These are phyloP conservation scores for Diospyros lotus DNA, from an alignment of 148 eudicot genomes.

Conservation along the genomic window DNA sequence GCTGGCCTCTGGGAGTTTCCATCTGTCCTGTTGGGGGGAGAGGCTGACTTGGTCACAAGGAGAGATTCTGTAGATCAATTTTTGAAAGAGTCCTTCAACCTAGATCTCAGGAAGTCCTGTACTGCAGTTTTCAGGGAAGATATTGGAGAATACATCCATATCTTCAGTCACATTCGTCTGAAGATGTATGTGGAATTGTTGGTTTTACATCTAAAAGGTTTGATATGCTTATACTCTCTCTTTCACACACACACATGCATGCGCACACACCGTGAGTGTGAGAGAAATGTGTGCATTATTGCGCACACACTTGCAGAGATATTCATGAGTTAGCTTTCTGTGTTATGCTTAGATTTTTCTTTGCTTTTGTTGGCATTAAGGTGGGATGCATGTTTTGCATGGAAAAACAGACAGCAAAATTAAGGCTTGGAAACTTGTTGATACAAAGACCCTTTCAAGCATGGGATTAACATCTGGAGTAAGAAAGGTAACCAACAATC, in stretches of 20 bases:
- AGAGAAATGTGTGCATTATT: not conserved
- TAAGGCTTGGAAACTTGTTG: conserved; percentile 65
- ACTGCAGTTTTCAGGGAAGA: conserved; percentile 58
- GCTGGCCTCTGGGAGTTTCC: conserved; percentile 99
- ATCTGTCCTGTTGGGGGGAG: conserved; percentile 56
- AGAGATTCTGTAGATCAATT: conserved; percentile 54
- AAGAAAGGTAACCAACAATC: conserved; percentile 58
- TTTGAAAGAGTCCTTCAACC: conserved; percentile 53
- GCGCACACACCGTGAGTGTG: not conserved
- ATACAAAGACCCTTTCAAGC: conserved; percentile 53
- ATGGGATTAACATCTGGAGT: conserved; percentile 97
- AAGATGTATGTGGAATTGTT: conserved; percentile 82
- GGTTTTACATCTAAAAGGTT: conserved; percentile 61
- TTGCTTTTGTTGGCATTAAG: conserved; percentile 31
- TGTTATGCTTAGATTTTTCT: not conserved
- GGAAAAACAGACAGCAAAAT: conserved; percentile 31
- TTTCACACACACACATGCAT: not conserved
- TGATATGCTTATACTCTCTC: not conserved
- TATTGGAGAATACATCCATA: conserved; percentile 79
- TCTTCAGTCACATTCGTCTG: conserved; percentile 88
- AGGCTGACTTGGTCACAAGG: conserved; percentile 47
- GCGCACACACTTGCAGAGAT: not conserved
- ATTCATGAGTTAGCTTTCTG: not conserved
- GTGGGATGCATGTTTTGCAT: conserved; percentile 27
- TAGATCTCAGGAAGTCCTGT: conserved; percentile 44